Evolutionary conservation across 345 rosid species (phyloP).

Genomic region (Balakata baccata): DNA sequence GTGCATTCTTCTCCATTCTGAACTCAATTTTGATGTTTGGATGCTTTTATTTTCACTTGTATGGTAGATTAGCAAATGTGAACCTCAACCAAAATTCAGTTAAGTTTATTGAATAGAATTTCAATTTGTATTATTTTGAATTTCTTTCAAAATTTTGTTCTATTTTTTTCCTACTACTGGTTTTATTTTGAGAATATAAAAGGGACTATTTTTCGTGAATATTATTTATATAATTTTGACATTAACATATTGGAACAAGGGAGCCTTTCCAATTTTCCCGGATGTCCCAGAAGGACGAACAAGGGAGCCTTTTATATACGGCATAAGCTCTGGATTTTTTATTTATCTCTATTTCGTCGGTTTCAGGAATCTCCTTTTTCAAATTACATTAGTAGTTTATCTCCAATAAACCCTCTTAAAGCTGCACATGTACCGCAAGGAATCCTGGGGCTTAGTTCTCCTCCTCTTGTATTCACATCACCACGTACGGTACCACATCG

Average conservation of each 20-base stretch:
- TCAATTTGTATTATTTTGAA: too few relatives aligned
- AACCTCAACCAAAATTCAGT: too few relatives aligned
- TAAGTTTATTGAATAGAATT: too few relatives aligned
- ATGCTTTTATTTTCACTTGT: not conserved
- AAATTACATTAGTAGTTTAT: conserved; percentile 36
- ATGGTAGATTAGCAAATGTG: not conserved
- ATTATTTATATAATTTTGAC: not conserved
- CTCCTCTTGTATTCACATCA: conserved; percentile 49
- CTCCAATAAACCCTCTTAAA: conserved; percentile 38
- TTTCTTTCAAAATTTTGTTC: too few relatives aligned
- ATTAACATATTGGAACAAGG: not conserved
- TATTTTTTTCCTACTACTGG: not conserved
- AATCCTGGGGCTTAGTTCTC: conserved; percentile 40
- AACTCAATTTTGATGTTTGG: not conserved
- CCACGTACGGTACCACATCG: conserved; percentile 30
- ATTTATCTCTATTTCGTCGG: conserved; percentile 10
- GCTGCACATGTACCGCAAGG: conserved; percentile 29
- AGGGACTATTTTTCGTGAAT: too few relatives aligned
- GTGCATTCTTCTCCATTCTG: not conserved
- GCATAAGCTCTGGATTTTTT: not conserved
- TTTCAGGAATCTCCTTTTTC: conserved; percentile 48
- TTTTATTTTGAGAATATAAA: not conserved
- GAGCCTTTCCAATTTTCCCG: too few relatives aligned
- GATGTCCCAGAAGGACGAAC: too few relatives aligned
- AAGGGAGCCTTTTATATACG: not conserved